Base-by-base conservation (phyloP, 768 basidiomycete genomes). In the Kockovaella imperatae region DNA sequence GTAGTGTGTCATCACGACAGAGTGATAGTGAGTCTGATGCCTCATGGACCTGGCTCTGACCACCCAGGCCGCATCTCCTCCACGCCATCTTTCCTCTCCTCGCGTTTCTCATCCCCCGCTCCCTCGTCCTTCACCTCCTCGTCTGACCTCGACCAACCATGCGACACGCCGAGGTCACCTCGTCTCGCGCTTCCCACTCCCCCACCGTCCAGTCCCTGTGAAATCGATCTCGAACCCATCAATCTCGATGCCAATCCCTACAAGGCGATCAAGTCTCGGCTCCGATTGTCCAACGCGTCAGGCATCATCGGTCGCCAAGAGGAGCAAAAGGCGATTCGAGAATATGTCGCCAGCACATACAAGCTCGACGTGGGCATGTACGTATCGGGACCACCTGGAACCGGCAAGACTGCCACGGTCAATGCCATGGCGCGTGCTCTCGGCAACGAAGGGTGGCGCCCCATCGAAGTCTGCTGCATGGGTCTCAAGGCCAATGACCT, bases 301-400 rank as follows among this genome's bases (percentile, higher is more conserved):
- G 39, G 48, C 25, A 56, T 71, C 44, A 49, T 69, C n/a, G 69
- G 69, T 1, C 57, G 69, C 29, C 60, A 62, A 13, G 55, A 57
- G 15, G 69, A 71, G 52, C 64, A 68, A 43, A 45, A 45, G 1
- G 24, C 42, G 7, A 28, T 71, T 3, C 35, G 54, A 28, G 24
- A 44, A 1, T 71, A 71, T 40, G 53, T 71, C 13, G 38, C 54
- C 5, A 34, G 49, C 13, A 35, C 45, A 13, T 41, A 36, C 8
- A 51, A 50, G 18, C 21, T 36, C 17, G 63, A 60, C 23, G 57
- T 54, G 2, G 64, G 58, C 15, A 51, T 67, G 49, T 96, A 91
- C 69, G 82, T 96, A 44, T 91, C 90, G 7, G 93, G 93, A 7
- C 80, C 87, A 1, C 89, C 90, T 3, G 93, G 91, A 1, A 88